Evolutionary conservation across 2,329 filamentous ascomycete species (phyloP).

Genomic region (Sporothrix pseudoabietina): DNA sequence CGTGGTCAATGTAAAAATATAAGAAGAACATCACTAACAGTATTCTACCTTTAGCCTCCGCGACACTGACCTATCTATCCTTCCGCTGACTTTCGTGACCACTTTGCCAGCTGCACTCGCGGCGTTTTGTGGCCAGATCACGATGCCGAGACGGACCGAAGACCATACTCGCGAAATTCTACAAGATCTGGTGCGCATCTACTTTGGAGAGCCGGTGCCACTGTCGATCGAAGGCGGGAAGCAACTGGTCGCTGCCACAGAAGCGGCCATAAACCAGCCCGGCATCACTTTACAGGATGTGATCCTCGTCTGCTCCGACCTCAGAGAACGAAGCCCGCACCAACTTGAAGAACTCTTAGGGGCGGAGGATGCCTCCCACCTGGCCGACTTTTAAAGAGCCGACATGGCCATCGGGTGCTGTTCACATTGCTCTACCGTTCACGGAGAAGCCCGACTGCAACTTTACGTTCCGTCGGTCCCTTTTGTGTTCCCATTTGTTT

Average conservation of each 20-base stretch:
- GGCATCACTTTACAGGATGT: not conserved
- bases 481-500: not conserved
- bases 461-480: not conserved
- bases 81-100: conserved; percentile 46
- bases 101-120: conserved; percentile 46
- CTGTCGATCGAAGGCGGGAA: not conserved
- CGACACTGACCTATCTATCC: conserved; percentile 44
- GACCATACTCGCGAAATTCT: not conserved
- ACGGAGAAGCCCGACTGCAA: too few relatives aligned
- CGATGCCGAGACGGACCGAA: not conserved
- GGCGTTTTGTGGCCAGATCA: conserved; percentile 43
- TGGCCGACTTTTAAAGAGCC: conserved; percentile 10
- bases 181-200: conserved; percentile 13
- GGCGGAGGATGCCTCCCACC: not conserved
- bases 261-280: not conserved
- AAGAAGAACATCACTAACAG: not conserved
- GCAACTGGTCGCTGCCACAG: not conserved
- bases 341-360: not conserved
- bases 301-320: conserved; percentile 15
- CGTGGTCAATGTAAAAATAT: not conserved
- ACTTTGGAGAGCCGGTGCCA: conserved; percentile 17
- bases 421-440: not conserved
- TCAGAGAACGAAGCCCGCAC: not conserved
- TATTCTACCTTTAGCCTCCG: conserved; percentile 40
- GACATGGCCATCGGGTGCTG: not conserved